Percentiles rank a stretch among this genome's conserved stretches.
These are phyloP conservation scores for Aspergillus sp. DNA, from an alignment of 2,329 filamentous ascomycete species.

Conservation along the genomic window DNA sequence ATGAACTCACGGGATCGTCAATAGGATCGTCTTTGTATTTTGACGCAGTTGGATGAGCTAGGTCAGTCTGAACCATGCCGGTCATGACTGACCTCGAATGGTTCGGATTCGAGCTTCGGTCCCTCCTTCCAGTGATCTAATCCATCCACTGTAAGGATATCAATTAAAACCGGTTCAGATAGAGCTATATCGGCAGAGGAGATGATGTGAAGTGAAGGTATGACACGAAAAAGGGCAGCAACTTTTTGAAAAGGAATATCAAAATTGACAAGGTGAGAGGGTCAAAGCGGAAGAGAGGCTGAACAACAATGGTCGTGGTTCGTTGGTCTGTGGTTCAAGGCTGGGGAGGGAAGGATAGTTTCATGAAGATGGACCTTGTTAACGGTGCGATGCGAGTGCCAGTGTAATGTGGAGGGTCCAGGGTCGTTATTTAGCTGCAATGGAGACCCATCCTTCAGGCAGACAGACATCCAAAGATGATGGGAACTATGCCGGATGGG, in stretches of 20 bases:
- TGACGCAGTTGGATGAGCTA: conserved; percentile 35
- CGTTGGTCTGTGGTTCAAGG: conserved; percentile 28
- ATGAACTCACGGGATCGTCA: conserved; percentile 48
- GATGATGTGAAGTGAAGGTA: conserved; percentile 14
- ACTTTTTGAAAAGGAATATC: conserved; percentile 17
- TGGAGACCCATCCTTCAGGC: conserved; percentile 28
- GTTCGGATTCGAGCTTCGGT: conserved; percentile 18
- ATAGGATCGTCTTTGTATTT: conserved; percentile 51
- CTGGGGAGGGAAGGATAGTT: conserved; percentile 16
- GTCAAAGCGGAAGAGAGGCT: conserved; percentile 27
- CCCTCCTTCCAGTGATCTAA: not conserved
- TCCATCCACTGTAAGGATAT: conserved; percentile 4
- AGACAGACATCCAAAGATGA: conserved; percentile 15
- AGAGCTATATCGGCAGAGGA: conserved; percentile 11
- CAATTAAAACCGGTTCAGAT: conserved; percentile 9
- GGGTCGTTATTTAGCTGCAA: conserved; percentile 42
- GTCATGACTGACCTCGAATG: conserved; percentile 37
- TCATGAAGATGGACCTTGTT: conserved; percentile 19
- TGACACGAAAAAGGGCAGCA: conserved; percentile 18
- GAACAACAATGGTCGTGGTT: conserved; percentile 22
- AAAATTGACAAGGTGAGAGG: conserved; percentile 22
- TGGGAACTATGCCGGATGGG: conserved; percentile 15
- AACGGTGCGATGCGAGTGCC: conserved; percentile 26
- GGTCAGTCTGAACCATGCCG: conserved; percentile 45
- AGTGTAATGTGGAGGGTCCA: conserved; percentile 37